A percentile compares a stretch with the other conserved stretches of the same genome.
These are phyloP conservation scores for Domatiomyces catenatus DNA, from an alignment of 2,329 filamentous ascomycete species.

Conservation along the genomic window DNA sequence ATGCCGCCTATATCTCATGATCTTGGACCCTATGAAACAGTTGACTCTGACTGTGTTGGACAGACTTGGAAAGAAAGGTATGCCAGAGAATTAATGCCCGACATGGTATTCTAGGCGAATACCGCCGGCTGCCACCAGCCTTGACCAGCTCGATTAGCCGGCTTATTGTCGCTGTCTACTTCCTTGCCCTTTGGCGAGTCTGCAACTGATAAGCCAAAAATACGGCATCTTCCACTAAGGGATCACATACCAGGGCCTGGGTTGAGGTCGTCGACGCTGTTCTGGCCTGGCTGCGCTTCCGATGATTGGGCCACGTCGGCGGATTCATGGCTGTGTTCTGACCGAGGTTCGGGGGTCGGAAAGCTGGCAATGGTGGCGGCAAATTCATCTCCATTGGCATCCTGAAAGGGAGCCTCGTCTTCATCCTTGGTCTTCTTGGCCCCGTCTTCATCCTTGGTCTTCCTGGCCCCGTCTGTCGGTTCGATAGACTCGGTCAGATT, in stretches of 20 bases:
- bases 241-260: conserved; percentile 4
- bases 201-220: neutral
- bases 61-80: neutral
- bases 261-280: neutral
- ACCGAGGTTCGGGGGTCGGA: neutral
- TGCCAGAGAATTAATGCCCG: too few relatives aligned
- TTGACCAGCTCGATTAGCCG: conserved; percentile 3
- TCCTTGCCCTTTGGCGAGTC: neutral
- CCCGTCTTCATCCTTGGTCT: conserved; percentile 6
- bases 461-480: conserved; percentile 3
- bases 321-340: neutral
- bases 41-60: neutral
- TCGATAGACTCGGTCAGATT: neutral
- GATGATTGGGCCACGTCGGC: neutral
- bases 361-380: neutral
- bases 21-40: neutral
- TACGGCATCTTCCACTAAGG: conserved; percentile 1
- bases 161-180: conserved; percentile 1
- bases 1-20: neutral
- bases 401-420: conserved; percentile 8
- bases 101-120: conserved; percentile 6
- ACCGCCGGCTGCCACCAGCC: conserved; percentile 17
- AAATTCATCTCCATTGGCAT: conserved; percentile 1
- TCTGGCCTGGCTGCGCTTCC: neutral
- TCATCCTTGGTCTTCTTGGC: conserved; percentile 8